Conservation (phyloP, 192 early-diverging fungal genomes). For the Kappamyces sp. region DNA sequence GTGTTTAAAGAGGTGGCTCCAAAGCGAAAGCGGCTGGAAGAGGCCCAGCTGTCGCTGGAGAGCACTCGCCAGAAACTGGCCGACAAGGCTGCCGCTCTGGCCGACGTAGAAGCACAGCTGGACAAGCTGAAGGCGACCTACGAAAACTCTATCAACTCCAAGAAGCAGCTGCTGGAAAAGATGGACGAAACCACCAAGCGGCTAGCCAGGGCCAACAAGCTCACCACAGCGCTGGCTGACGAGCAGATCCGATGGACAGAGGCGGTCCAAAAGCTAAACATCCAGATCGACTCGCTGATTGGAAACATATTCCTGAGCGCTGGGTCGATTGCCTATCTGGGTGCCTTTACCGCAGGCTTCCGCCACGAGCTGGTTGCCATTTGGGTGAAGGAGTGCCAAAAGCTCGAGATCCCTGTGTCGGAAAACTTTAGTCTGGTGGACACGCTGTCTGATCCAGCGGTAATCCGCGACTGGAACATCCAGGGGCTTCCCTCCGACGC, state of each 20-base stretch:
- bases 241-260: slow-evolving; percentile 59
- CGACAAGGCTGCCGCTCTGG: slow-evolving; percentile 50
- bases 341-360: slow-evolving; percentile 53
- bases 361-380: slow-evolving; percentile 34
- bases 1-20: slow-evolving; percentile 53
- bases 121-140: slow-evolving; percentile 51
- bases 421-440: slow-evolving; percentile 48
- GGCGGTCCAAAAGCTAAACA: slow-evolving; percentile 42
- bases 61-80: slow-evolving; percentile 45
- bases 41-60: slow-evolving; percentile 48
- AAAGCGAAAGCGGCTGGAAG: slow-evolving; percentile 48
- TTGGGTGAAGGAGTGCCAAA: slow-evolving; percentile 45
- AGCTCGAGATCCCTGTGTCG: slow-evolving; percentile 50
- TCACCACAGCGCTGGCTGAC: slow-evolving; percentile 52
- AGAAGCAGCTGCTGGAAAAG: slow-evolving; percentile 49
- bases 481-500: slow-evolving; percentile 52
- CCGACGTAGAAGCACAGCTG: slow-evolving; percentile 52
- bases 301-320: slow-evolving; percentile 56
- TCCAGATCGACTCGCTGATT: slow-evolving; percentile 43
- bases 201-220: slow-evolving; percentile 47
- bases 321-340: slow-evolving; percentile 50
- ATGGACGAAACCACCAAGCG: slow-evolving; percentile 57
- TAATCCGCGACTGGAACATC: slow-evolving; percentile 57
- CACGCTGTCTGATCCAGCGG: slow-evolving; percentile 46
- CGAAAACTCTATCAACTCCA: slow-evolving; percentile 46